phyloP scores from a whole-genome alignment of 2,329 filamentous ascomycete species.

The Chaetomium globosum region DNA sequence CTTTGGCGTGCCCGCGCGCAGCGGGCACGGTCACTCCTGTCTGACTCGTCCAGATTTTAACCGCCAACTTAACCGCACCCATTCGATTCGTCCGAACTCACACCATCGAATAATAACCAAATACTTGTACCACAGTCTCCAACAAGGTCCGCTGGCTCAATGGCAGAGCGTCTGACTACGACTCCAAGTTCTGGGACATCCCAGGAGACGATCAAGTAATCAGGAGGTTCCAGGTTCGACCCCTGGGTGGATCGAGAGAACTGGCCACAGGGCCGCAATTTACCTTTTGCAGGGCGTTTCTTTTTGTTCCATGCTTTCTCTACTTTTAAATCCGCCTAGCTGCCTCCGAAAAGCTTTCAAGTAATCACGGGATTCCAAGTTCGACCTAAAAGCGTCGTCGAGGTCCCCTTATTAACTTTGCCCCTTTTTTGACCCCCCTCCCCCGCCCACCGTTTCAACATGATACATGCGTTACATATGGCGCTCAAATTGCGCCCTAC shows the following conservation, averaged over 20 bases:
- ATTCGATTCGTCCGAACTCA: neutral
- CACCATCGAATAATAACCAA: neutral
- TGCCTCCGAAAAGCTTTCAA: neutral
- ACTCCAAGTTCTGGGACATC: neutral
- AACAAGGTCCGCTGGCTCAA: conserved; percentile 20
- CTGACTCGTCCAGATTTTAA: neutral
- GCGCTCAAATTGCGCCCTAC: no score
- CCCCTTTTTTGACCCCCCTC: no score
- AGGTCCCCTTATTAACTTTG: neutral
- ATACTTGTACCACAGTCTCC: neutral
- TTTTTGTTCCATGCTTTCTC: neutral
- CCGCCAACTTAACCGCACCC: neutral
- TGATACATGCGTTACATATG: no score
- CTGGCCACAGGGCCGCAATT: neutral
- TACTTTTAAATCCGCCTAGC: neutral
- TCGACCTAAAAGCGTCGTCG: neutral
- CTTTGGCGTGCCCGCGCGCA: no score
- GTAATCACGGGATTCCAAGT: neutral
- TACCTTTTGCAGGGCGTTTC: neutral
- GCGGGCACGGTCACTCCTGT: no score
- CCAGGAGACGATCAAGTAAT: conserved; percentile 1
- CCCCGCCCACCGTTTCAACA: no score
- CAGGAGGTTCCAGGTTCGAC: conserved; percentile 26
- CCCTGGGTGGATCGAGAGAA: conserved; percentile 22
- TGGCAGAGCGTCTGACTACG: conserved; percentile 26